Evolutionary conservation across 257 asterid genomes (phyloP).

Genomic region (Gardenia jasminoides): DNA sequence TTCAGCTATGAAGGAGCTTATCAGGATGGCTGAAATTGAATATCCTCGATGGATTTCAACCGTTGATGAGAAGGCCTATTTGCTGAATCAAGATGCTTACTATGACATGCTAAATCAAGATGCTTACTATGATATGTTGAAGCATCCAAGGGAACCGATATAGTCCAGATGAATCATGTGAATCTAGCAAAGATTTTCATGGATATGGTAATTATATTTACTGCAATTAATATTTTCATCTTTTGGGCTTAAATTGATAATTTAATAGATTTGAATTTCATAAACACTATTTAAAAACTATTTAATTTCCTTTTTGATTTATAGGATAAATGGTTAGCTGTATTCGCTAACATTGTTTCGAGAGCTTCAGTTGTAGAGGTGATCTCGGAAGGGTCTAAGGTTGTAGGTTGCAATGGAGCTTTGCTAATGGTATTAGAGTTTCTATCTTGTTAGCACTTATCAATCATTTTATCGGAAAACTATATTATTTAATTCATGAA

Average conservation of each 20-base stretch:
- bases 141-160: constrained; percentile 29
- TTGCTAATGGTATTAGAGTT: constrained; percentile 33
- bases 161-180: constrained; percentile 20
- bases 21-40: constrained; percentile 23
- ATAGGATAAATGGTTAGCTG: constrained; percentile 44
- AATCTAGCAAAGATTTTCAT: constrained; percentile 36
- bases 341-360: constrained; percentile 43
- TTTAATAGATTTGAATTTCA: background rate
- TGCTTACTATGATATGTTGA: constrained; percentile 30
- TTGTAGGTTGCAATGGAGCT: constrained; percentile 37
- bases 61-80: constrained; percentile 11
- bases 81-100: constrained; percentile 38
- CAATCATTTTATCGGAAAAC: background rate
- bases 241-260: too few relatives aligned
- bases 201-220: constrained; percentile 37
- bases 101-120: constrained; percentile 15
- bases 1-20: constrained; percentile 47
- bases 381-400: constrained; percentile 31
- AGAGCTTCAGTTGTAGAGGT: constrained; percentile 30
- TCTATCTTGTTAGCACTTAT: background rate
- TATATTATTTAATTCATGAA: too few relatives aligned
- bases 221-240: too few relatives aligned
- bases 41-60: constrained; percentile 48
- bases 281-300: background rate
- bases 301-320: background rate